Conservation (phyloP, 2,329 filamentous ascomycete genomes). For the Parascedosporium putredinis region DNA sequence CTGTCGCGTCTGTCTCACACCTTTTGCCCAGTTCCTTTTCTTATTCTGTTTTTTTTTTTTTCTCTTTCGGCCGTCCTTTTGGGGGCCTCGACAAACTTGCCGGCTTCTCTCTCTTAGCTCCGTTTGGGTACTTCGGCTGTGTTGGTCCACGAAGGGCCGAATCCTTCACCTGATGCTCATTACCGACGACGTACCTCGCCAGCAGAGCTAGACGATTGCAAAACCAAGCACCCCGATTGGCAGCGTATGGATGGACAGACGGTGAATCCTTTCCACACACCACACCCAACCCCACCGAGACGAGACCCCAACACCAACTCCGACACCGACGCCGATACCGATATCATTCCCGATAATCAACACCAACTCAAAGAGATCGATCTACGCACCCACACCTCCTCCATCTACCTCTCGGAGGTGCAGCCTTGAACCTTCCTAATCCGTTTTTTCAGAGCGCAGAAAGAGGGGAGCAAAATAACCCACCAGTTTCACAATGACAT, state of each 20-base stretch:
- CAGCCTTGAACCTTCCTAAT: too few relatives aligned
- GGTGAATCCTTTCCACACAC: too few relatives aligned
- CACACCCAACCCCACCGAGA: too few relatives aligned
- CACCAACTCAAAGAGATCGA: too few relatives aligned
- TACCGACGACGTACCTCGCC: neutral
- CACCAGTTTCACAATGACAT: too few relatives aligned
- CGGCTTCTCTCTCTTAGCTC: neutral
- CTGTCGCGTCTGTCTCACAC: neutral
- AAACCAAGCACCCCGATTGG: neutral
- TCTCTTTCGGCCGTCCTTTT: neutral
- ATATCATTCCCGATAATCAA: too few relatives aligned
- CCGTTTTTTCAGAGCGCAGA: too few relatives aligned
- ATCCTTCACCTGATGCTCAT: neutral
- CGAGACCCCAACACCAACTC: too few relatives aligned
- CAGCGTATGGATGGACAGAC: neutral
- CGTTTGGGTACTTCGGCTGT: neutral
- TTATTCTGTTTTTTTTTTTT: neutral
- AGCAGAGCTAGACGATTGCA: neutral
- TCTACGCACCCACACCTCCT: too few relatives aligned
- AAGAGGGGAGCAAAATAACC: too few relatives aligned
- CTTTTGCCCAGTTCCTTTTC: neutral
- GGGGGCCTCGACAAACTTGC: neutral
- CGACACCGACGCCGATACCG: too few relatives aligned
- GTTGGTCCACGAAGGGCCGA: neutral
- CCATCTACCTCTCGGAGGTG: too few relatives aligned